Percentiles rank a stretch among this genome's conserved stretches.
These are phyloP conservation scores for Saccharum spontaneum DNA, from an alignment of 176 grass and related monocot genomes.

Conservation along the genomic window DNA sequence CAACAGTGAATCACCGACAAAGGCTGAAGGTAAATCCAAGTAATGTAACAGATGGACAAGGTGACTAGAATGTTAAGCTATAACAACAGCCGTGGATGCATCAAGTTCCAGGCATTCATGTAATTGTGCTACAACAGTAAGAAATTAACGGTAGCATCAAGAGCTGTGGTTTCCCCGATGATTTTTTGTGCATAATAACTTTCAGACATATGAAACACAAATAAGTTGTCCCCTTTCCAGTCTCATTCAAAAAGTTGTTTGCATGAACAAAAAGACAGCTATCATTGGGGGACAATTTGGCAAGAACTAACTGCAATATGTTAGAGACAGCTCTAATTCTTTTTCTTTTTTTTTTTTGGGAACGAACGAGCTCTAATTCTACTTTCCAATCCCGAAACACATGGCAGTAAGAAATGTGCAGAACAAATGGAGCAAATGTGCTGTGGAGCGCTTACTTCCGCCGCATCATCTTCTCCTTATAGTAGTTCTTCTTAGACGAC, in stretches of 20 bases:
- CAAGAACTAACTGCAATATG: background rate
- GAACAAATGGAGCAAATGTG: background rate
- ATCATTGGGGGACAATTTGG: background rate
- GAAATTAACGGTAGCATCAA: no score
- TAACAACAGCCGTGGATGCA: background rate
- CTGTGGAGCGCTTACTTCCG: conserved; percentile 59
- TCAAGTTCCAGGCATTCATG: background rate
- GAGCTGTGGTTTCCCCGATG: no score
- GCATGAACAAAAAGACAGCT: no score
- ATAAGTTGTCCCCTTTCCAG: background rate
- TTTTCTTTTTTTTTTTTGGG: no score
- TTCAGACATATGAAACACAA: background rate
- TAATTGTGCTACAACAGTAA: background rate
- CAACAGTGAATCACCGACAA: background rate
- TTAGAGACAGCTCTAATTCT: background rate
- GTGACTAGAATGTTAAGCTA: background rate
- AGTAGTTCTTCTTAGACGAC: conserved; percentile 85
- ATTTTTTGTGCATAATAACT: no score
- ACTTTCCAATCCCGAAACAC: no score
- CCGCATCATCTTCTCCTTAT: conserved; percentile 89
- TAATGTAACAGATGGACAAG: background rate
- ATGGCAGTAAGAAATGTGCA: background rate
- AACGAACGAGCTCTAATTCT: no score
- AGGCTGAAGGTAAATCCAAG: background rate
- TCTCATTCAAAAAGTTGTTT: background rate